Evolutionary conservation across 2,329 filamentous ascomycete species (phyloP).

Genomic region (Erysiphe pulchra): DNA sequence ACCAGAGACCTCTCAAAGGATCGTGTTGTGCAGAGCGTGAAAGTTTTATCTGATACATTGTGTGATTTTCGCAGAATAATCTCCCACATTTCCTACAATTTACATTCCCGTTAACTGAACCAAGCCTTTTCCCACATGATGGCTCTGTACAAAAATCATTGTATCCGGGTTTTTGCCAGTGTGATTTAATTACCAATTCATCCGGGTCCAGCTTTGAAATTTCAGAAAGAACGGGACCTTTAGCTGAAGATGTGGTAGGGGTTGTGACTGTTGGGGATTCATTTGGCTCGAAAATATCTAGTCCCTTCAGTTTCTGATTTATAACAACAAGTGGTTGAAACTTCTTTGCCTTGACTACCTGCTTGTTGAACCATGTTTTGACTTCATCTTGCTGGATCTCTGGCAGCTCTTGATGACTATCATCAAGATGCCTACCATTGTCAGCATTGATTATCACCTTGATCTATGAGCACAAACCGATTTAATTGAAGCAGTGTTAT

Average conservation of each 20-base stretch:
- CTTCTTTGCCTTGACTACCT: constrained; percentile 49
- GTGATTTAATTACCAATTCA: constrained; percentile 60
- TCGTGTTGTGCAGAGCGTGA: constrained; percentile 76
- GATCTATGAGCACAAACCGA: constrained; percentile 20
- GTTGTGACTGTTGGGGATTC: constrained; percentile 21
- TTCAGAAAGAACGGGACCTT: constrained; percentile 13
- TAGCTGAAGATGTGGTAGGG: constrained; percentile 15
- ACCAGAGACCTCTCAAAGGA: constrained; percentile 76
- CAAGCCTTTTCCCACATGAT: constrained; percentile 55
- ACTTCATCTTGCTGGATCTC: constrained; percentile 50
- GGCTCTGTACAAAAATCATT: constrained; percentile 74
- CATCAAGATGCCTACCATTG: constrained; percentile 37
- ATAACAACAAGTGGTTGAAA: constrained; percentile 50
- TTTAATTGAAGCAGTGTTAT: constrained; percentile 84
- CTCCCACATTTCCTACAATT: constrained; percentile 87
- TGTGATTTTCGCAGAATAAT: constrained; percentile 90
- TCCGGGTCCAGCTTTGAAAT: constrained; percentile 39
- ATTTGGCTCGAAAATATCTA: constrained; percentile 55
- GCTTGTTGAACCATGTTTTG: constrained; percentile 53
- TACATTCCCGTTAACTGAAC: constrained; percentile 55
- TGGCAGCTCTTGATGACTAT: constrained; percentile 46
- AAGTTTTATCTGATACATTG: constrained; percentile 98
- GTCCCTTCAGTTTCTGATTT: constrained; percentile 49
- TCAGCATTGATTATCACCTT: constrained; percentile 10
- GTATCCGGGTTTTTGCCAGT: constrained; percentile 61